Base-by-base conservation (phyloP, 176 grass and related monocot genomes). In the Oryza meridionalis region DNA sequence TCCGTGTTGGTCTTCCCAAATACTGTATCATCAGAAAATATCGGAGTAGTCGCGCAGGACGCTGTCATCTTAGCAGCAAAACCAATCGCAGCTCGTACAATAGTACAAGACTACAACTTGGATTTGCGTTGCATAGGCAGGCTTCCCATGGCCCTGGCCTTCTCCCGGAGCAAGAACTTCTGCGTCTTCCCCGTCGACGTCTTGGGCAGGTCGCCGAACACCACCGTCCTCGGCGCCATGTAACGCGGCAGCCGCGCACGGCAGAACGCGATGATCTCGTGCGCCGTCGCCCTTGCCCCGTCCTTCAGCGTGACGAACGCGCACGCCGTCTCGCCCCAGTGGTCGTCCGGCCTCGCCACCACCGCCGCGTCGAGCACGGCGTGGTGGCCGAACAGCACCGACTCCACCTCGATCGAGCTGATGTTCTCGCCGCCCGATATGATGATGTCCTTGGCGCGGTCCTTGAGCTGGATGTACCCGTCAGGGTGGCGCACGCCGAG, bases 401-500 rank as follows among this genome's bases (percentile, higher is more conserved):
- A 50, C 53, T 89, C 92, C 51, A 91, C 88, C 89, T 94, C 92
- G 78, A 91, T 89, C 9, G 89, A 86, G 79, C 89, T 90, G 53
- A 94, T 90, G 68, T 86, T 94, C 85, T 88, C 85, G 42, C 92
- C 92, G 43, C 82, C 88, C 3, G 81, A 85, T 7, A 88, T 90
- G 33, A 93, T 90, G 64, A 79, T 67, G 79, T 93, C 91, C 79
- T 86, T 90, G 73, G 88, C 67, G 65, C 88, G 31, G 43, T 94
- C 89, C 84, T 91, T 94, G 49, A 94, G 75, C 84, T 89, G 82
- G 79, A 94, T 73, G 75, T 91, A 94, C 61, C 89, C 92, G 67
- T 94, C 73, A 1, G 61, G 78, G 78, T 94, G 92, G 12, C 79
- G 42, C 37, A 89, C 92, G 29, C 70, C 86, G 9, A 94, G 89